These are phyloP conservation scores for Pisolithus thermaeus DNA, from an alignment of 1,284 basidiomycete species.

Conservation along the genomic window DNA sequence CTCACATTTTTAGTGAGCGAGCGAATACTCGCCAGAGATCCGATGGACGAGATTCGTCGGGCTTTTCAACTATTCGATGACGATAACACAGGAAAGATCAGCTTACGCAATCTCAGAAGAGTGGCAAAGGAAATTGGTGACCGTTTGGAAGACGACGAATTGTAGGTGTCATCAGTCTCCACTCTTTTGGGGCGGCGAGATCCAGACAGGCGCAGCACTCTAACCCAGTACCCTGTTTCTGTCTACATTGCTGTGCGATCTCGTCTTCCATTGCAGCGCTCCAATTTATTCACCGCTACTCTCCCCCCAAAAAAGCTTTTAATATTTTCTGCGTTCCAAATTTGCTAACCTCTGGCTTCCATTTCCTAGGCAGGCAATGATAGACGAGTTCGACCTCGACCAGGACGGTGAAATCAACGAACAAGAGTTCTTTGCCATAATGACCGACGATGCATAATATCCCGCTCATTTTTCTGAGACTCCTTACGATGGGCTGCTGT, in stretches of 20 bases:
- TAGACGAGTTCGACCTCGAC: slow-evolving; percentile 99
- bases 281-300: slow-evolving; percentile 18
- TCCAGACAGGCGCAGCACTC: slow-evolving; percentile 19
- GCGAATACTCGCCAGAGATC: slow-evolving; percentile 88
- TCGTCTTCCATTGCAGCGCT: slow-evolving; percentile 8
- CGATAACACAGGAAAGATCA: slow-evolving; percentile 93
- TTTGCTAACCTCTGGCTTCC: slow-evolving; percentile 30
- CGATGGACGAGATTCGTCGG: slow-evolving; percentile 92
- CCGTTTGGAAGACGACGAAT: slow-evolving; percentile 91
- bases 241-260: slow-evolving; percentile 17
- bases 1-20: slow-evolving; percentile 73
- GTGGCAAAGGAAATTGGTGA: slow-evolving; percentile 98
- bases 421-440: slow-evolving; percentile 91
- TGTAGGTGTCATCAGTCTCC: slow-evolving; percentile 55
- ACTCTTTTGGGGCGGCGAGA: slow-evolving; percentile 12
- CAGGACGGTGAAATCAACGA: slow-evolving; percentile 97
- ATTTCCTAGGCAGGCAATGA: slow-evolving; percentile 90
- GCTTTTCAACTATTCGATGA: slow-evolving; percentile 98
- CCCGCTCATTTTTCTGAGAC: not conserved
- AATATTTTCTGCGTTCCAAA: slow-evolving; percentile 14
- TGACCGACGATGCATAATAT: slow-evolving; percentile 82
- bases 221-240: slow-evolving; percentile 22
- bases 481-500: slow-evolving; percentile 2
- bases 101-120: slow-evolving; percentile 82
- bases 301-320: slow-evolving; percentile 14